Evolutionary conservation across 2,329 filamentous ascomycete genomes (phyloP).

Genomic region (Paraphoma sp.): DNA sequence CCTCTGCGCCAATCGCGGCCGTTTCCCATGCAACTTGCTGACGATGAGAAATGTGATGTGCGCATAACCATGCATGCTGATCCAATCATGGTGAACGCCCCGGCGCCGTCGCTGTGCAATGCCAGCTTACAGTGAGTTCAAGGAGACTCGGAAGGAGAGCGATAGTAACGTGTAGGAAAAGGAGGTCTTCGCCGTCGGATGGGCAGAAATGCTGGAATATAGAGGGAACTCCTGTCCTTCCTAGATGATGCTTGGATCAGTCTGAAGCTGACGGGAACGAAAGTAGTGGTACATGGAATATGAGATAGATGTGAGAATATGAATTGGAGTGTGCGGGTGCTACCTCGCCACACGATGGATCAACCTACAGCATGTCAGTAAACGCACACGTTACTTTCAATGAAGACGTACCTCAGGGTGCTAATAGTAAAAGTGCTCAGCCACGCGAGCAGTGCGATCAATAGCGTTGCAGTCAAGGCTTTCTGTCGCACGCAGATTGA

Average conservation of each 20-base stretch:
- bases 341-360: constrained; percentile 40
- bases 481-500: constrained; percentile 68
- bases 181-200: constrained; percentile 5
- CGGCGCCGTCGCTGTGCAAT: constrained; percentile 9
- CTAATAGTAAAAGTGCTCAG: constrained; percentile 87
- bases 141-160: not conserved
- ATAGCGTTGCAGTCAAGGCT: constrained; percentile 77
- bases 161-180: not conserved
- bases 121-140: constrained; percentile 2
- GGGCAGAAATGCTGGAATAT: constrained; percentile 5
- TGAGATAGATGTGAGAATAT: not conserved
- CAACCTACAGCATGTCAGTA: constrained; percentile 26
- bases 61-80: not conserved
- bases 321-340: constrained; percentile 14
- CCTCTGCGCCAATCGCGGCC: not conserved
- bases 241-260: constrained; percentile 3
- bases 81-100: not conserved
- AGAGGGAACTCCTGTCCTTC: constrained; percentile 5
- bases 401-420: constrained; percentile 43
- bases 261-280: not conserved
- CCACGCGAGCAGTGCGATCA: constrained; percentile 88
- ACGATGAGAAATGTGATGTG: too few species aligned
- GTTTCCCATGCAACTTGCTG: not conserved
- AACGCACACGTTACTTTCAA: not conserved
- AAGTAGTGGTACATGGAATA: constrained; percentile 1